phyloP scores from a whole-genome alignment of 2,329 filamentous ascomycete genomes.

The Cladorrhinum sp. region DNA sequence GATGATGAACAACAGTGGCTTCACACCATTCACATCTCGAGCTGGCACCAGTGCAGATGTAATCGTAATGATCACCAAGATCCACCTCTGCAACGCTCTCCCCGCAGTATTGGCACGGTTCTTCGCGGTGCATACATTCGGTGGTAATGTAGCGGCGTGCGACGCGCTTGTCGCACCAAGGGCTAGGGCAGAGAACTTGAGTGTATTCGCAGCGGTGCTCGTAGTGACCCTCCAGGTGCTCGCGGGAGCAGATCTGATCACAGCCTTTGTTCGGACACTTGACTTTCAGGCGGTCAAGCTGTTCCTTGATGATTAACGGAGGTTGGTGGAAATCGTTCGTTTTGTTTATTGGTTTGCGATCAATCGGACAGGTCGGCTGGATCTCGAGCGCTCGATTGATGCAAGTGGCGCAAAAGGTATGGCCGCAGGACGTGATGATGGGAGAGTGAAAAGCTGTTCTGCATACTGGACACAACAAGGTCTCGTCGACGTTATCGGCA shows the following conservation, averaged over 20 bases:
- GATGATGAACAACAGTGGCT: constrained; percentile 42
- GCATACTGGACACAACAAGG: constrained; percentile 45
- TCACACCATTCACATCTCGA: constrained; percentile 50
- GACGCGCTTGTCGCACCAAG: constrained; percentile 50
- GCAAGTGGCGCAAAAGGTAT: constrained; percentile 62
- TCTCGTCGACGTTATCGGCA: constrained; percentile 33
- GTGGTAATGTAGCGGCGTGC: constrained; percentile 47
- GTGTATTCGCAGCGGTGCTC: constrained; percentile 55
- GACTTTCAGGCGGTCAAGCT: constrained; percentile 58
- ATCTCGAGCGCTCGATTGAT: constrained; percentile 44
- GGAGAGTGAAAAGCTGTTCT: constrained; percentile 59
- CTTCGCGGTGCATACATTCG: constrained; percentile 53
- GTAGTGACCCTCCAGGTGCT: constrained; percentile 55
- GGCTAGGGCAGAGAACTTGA: constrained; percentile 53
- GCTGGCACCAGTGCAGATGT: constrained; percentile 45
- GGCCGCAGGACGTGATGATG: constrained; percentile 60
- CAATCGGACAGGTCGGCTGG: constrained; percentile 54
- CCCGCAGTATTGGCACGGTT: constrained; percentile 54
- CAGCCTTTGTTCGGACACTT: constrained; percentile 60
- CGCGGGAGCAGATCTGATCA: constrained; percentile 47
- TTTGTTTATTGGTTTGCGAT: constrained; percentile 44
- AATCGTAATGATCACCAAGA: constrained; percentile 43
- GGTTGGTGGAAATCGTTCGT: constrained; percentile 35
- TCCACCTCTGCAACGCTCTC: constrained; percentile 46
- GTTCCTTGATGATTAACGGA: constrained; percentile 49